Evolutionary conservation across 2,329 filamentous ascomycete genomes (phyloP).

Genomic region (Cyphellophora attinorum): DNA sequence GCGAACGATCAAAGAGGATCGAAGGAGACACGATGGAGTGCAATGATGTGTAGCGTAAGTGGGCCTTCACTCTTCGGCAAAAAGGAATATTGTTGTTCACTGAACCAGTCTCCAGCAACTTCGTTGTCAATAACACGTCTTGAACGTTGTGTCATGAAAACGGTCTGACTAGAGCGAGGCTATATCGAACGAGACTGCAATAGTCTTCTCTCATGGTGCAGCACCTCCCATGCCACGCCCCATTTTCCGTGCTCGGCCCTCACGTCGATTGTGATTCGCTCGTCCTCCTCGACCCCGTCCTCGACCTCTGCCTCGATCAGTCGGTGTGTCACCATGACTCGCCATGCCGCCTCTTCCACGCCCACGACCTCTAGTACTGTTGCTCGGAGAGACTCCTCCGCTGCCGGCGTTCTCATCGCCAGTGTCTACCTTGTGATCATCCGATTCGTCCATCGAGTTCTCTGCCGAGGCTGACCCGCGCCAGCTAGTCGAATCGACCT

Average conservation of each 20-base stretch:
- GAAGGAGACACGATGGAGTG: too few species aligned
- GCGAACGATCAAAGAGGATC: too few species aligned
- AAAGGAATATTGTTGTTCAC: too few species aligned
- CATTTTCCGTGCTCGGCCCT: slow-evolving; percentile 19
- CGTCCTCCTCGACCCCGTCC: slow-evolving; percentile 17
- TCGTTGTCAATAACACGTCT: too few species aligned
- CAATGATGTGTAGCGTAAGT: too few species aligned
- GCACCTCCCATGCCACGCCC: slow-evolving; percentile 16
- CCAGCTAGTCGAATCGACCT: slow-evolving; percentile 15
- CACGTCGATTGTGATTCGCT: slow-evolving; percentile 16
- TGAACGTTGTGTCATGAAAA: too few species aligned
- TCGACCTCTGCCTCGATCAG: slow-evolving; percentile 7
- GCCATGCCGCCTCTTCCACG: slow-evolving; percentile 7
- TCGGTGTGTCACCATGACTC: too few species aligned
- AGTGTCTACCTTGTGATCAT: slow-evolving; percentile 4
- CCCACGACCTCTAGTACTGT: slow-evolving; percentile 6
- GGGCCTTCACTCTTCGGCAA: too few species aligned
- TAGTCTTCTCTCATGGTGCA: too few species aligned
- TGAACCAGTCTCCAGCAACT: too few species aligned
- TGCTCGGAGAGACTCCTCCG: slow-evolving; percentile 3
- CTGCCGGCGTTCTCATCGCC: slow-evolving; percentile 3
- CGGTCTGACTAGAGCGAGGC: too few species aligned
- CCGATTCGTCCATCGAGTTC: slow-evolving; percentile 11
- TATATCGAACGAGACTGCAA: too few species aligned
- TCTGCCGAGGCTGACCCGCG: slow-evolving; percentile 11